phyloP scores from a whole-genome alignment of 2,329 filamentous ascomycete genomes.

The Exophiala viscosa region DNA sequence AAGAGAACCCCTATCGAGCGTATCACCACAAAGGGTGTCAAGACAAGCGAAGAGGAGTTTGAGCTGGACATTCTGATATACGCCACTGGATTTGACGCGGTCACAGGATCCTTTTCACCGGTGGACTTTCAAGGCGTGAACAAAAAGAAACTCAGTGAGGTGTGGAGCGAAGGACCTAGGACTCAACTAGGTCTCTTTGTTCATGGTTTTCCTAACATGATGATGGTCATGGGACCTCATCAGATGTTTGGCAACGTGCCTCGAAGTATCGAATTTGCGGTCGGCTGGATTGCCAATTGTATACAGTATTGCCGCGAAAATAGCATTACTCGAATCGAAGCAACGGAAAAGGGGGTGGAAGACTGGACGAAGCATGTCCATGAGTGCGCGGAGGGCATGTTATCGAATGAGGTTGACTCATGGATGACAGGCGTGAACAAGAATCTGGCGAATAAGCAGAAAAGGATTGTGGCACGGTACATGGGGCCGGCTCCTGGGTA shows the following conservation, averaged over 20 bases:
- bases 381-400: conserved; percentile 42
- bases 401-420: conserved; percentile 49
- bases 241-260: conserved; percentile 36
- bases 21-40: conserved; percentile 41
- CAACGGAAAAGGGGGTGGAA: conserved; percentile 39
- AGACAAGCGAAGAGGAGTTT: conserved; percentile 36
- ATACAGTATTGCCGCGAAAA: conserved; percentile 29
- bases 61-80: conserved; percentile 42
- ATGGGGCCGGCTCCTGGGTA: conserved; percentile 15
- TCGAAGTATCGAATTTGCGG: conserved; percentile 33
- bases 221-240: conserved; percentile 53
- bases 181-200: conserved; percentile 42
- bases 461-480: conserved; percentile 47
- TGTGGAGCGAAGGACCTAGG: conserved; percentile 34
- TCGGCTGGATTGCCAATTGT: conserved; percentile 38
- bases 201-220: conserved; percentile 46
- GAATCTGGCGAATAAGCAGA: conserved; percentile 47
- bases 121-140: conserved; percentile 40
- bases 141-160: conserved; percentile 33
- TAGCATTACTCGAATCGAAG: conserved; percentile 34
- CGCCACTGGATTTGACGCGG: conserved; percentile 43
- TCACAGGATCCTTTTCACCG: conserved; percentile 29
- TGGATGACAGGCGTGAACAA: conserved; percentile 58
- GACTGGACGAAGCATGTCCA: conserved; percentile 50
- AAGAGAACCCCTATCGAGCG: conserved; percentile 41